Conservation (phyloP, 805 yeast species). For the Ogataea allantospora region DNA sequence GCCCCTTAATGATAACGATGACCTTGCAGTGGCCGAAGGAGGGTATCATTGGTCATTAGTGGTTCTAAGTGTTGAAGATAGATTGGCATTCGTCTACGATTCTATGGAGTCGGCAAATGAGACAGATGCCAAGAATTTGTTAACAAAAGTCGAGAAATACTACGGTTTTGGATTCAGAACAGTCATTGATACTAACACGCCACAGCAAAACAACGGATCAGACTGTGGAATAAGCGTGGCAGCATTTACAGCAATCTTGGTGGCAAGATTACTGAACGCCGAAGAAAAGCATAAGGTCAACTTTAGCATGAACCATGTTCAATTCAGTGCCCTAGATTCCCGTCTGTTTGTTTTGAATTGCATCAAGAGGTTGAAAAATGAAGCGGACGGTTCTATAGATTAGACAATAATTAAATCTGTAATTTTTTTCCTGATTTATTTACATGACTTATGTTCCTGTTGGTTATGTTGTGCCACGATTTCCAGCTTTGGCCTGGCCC, state of each 20-base stretch:
- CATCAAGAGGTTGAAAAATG: constrained; percentile 31
- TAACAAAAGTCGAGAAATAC: constrained; percentile 31
- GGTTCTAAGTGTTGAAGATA: constrained; percentile 48
- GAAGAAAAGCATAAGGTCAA: constrained; percentile 33
- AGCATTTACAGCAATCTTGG: constrained; percentile 37
- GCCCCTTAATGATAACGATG: constrained; percentile 67
- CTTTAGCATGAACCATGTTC: constrained; percentile 40
- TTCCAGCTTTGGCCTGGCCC: constrained; percentile 84
- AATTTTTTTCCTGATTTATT: not conserved
- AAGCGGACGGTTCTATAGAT: constrained; percentile 3
- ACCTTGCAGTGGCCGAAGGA: constrained; percentile 55
- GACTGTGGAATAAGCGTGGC: constrained; percentile 58
- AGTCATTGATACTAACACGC: constrained; percentile 34
- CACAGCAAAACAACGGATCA: constrained; percentile 63
- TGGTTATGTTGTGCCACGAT: constrained; percentile 75
- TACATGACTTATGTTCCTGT: constrained; percentile 49
- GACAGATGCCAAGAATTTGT: constrained; percentile 33
- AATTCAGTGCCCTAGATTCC: constrained; percentile 48
- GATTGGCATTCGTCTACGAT: constrained; percentile 55
- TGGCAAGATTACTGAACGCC: constrained; percentile 34
- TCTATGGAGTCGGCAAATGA: constrained; percentile 49
- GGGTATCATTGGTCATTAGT: constrained; percentile 80
- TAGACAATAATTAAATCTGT: not conserved
- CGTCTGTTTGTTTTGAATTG: constrained; percentile 42
- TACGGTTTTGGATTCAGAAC: constrained; percentile 24